phyloP scores from a whole-genome alignment of 2,329 filamentous ascomycete species.

The Neopestalotiopsis sp. region DNA sequence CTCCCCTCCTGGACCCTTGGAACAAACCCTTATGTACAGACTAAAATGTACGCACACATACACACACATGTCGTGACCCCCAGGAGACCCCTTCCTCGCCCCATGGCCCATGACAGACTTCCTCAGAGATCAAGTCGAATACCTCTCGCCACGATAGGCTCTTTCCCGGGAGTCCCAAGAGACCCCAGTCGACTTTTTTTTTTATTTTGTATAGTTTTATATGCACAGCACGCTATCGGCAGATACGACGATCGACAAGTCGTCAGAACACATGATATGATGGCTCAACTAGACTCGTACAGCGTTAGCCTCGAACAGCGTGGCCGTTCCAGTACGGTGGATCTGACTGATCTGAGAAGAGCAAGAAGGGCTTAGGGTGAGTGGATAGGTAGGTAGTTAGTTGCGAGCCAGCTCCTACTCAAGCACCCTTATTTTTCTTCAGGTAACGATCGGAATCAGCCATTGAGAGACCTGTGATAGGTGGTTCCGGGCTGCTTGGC shows the following conservation, averaged over 20 bases:
- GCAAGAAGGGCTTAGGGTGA: background rate
- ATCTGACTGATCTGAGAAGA: background rate
- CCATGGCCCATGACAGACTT: background rate
- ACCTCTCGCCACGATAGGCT: background rate
- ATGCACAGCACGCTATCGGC: constrained; percentile 4
- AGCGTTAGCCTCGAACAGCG: constrained; percentile 7
- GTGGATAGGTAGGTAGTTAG: too few relatives aligned
- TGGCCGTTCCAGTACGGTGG: background rate
- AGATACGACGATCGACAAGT: constrained; percentile 5
- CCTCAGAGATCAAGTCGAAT: background rate
- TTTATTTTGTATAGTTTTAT: background rate
- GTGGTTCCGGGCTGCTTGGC: background rate
- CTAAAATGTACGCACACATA: too few relatives aligned
- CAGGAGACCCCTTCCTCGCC: too few relatives aligned
- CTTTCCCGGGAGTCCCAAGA: background rate
- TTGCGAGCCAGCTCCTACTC: background rate
- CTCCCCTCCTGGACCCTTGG: background rate
- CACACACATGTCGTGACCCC: too few relatives aligned
- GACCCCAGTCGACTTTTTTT: background rate
- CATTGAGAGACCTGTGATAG: background rate
- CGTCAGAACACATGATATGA: background rate
- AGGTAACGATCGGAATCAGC: background rate
- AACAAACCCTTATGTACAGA: too few relatives aligned
- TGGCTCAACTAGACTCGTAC: background rate
- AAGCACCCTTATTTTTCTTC: background rate